Percentiles rank a stretch among this genome's conserved stretches.
Evolutionary conservation across 2,329 filamentous ascomycete species (phyloP).

Genomic region (Xylariales sp.): DNA sequence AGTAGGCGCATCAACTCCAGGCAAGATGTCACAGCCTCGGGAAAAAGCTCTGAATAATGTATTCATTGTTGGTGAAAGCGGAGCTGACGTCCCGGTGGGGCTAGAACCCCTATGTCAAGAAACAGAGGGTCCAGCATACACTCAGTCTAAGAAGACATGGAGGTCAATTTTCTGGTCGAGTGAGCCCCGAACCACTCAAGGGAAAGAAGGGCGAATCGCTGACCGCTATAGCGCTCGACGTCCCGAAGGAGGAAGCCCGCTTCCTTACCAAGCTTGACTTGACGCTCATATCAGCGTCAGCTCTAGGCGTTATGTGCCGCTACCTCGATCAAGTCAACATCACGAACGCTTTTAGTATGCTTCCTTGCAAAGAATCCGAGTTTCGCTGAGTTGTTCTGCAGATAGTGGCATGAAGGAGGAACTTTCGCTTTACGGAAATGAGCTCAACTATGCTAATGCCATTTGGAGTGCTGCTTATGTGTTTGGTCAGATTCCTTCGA

Average conservation of each 20-base stretch:
- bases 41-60: not conserved
- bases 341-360: not conserved
- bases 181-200: not conserved
- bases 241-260: not conserved
- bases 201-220: not conserved
- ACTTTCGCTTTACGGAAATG: slow-evolving; percentile 24
- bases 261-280: not conserved
- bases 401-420: slow-evolving; percentile 13
- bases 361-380: too few relatives aligned
- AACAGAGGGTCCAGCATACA: not conserved
- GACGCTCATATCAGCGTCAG: not conserved
- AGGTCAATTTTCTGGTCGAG: not conserved
- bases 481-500: not conserved
- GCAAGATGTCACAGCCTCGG: not conserved
- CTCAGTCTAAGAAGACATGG: not conserved
- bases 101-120: not conserved
- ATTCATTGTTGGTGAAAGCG: not conserved
- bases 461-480: not conserved
- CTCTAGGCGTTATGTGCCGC: not conserved
- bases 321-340: not conserved
- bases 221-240: not conserved
- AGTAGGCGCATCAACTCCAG: not conserved
- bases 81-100: not conserved
- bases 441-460: slow-evolving; percentile 10
- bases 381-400: not conserved